Conservation (phyloP, 2,329 filamentous ascomycete genomes). For the Whalleya microplaca region DNA sequence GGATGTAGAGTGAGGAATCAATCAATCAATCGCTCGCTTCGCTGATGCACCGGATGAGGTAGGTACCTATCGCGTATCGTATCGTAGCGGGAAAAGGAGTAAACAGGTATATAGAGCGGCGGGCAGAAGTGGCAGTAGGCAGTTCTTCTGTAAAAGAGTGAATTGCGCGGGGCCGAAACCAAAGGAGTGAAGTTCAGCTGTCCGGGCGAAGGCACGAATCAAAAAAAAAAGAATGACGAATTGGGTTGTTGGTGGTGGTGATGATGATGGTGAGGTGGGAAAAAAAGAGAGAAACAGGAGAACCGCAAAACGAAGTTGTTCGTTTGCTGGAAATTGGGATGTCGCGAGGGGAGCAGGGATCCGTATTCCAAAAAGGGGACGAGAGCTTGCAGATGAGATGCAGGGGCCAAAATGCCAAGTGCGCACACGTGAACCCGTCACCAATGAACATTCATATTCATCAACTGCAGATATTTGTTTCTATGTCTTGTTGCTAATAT, state of each 20-base stretch:
- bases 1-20: not conserved
- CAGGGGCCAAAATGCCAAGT: constrained; percentile 9
- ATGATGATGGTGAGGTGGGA: constrained; percentile 1
- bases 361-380: constrained; percentile 10
- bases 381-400: constrained; percentile 1
- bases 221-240: constrained; percentile 19
- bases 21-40: constrained; percentile 4
- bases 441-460: not conserved
- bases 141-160: constrained; percentile 14
- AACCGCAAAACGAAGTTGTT: constrained; percentile 11
- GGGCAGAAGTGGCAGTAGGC: not conserved
- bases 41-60: constrained; percentile 5
- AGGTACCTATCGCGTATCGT: constrained; percentile 7
- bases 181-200: constrained; percentile 13
- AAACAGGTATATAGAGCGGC: not conserved
- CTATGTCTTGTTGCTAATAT: too few species aligned
- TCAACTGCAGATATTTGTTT: not conserved
- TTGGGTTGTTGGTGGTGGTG: constrained; percentile 6
- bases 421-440: not conserved
- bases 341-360: constrained; percentile 24
- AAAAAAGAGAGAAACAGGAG: not conserved
- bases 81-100: not conserved
- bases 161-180: constrained; percentile 15
- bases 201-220: constrained; percentile 1
- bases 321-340: constrained; percentile 22